phyloP scores from a whole-genome alignment of 2,329 filamentous ascomycete genomes.

The Fusarium chaquense region DNA sequence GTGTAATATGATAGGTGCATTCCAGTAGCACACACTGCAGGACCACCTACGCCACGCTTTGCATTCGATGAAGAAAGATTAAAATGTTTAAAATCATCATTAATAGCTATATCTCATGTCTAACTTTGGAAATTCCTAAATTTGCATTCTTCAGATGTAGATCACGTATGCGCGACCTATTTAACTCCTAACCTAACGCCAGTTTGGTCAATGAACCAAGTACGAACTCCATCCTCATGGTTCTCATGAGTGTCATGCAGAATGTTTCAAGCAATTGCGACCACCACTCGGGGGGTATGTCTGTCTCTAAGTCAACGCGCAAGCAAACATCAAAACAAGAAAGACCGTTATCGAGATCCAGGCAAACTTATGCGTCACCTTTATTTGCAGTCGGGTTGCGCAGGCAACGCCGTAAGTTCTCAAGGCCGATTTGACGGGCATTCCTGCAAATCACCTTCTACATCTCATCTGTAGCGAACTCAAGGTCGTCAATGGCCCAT shows the following conservation, averaged over 20 bases:
- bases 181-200: constrained; percentile 25
- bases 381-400: not conserved
- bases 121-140: constrained; percentile 15
- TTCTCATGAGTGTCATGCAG: constrained; percentile 12
- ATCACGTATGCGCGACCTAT: constrained; percentile 3
- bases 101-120: not conserved
- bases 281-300: not conserved
- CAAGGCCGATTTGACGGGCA: not conserved
- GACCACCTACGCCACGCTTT: not conserved
- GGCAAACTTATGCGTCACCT: not conserved
- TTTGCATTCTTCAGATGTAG: not conserved
- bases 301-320: not conserved
- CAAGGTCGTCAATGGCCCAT: constrained; percentile 48
- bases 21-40: not conserved
- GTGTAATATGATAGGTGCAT: constrained; percentile 28
- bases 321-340: not conserved
- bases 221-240: constrained; percentile 21
- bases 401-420: not conserved
- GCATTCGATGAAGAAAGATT: not conserved
- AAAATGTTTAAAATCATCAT: not conserved
- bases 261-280: not conserved
- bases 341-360: not conserved
- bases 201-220: constrained; percentile 12
- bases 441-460: constrained; percentile 21
- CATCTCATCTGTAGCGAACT: constrained; percentile 51